phyloP scores from a whole-genome alignment of 805 yeast genomes.

The Sugiyamaella americana region DNA sequence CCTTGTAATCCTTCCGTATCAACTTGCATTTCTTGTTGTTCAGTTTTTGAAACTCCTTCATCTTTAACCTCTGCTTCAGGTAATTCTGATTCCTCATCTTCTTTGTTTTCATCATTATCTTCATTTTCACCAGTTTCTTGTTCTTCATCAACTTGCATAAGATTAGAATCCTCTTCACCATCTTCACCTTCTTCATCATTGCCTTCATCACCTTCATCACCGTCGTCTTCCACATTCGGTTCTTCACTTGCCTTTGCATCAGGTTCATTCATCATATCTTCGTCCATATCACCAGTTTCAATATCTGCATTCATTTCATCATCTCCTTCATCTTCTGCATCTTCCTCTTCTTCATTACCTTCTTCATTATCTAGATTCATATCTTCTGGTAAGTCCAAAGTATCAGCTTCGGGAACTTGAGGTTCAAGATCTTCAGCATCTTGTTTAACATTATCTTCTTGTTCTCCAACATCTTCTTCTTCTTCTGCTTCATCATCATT shows the following conservation, averaged over 20 bases:
- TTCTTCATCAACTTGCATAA: constrained; percentile 31
- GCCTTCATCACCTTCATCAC: constrained; percentile 25
- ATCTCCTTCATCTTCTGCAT: constrained; percentile 29
- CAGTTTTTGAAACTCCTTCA: constrained; percentile 23
- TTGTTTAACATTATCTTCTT: constrained; percentile 77
- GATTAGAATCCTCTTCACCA: constrained; percentile 26
- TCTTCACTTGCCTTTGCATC: constrained; percentile 14
- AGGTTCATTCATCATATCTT: constrained; percentile 24
- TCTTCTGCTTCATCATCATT: constrained; percentile 49
- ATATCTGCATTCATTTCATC: constrained; percentile 27
- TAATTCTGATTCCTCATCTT: not conserved
- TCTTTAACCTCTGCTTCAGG: constrained; percentile 11
- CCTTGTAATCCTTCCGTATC: constrained; percentile 70
- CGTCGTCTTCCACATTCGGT: constrained; percentile 25
- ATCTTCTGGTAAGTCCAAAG: constrained; percentile 87
- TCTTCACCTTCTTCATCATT: constrained; percentile 22
- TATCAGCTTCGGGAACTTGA: constrained; percentile 75
- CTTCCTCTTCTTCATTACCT: constrained; percentile 31
- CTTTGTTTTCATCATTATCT: constrained; percentile 16
- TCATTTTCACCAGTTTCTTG: constrained; percentile 28
- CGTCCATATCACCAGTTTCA: constrained; percentile 19
- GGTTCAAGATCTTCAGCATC: constrained; percentile 64
- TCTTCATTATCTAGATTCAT: constrained; percentile 72
- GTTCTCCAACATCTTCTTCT: constrained; percentile 60
- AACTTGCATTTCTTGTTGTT: constrained; percentile 33